Percentiles rank a stretch among this genome's conserved stretches.
Evolutionary conservation across 78 protist genomes (phyloP).

Genomic region (Ministeria vibrans): DNA sequence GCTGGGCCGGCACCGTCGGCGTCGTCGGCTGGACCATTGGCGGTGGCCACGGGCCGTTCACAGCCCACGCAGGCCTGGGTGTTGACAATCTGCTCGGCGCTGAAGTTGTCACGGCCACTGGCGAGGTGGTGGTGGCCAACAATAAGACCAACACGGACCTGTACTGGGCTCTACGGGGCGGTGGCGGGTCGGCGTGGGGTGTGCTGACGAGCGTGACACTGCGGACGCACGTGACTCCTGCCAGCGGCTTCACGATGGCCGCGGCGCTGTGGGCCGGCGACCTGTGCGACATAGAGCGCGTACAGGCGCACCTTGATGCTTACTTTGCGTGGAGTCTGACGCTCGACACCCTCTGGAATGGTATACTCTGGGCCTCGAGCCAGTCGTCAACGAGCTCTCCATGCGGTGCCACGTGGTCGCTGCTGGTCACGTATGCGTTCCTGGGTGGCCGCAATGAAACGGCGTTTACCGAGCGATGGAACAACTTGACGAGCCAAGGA

Average conservation of each 20-base stretch:
- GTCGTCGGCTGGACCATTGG: conserved; percentile 4
- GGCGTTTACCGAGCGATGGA: neutral
- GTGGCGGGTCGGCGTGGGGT: conserved; percentile 22
- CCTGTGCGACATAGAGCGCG: neutral
- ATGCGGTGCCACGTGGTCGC: neutral
- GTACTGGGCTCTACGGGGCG: conserved; percentile 25
- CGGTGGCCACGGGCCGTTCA: conserved; percentile 2
- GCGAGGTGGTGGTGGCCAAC: neutral
- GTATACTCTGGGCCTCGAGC: neutral
- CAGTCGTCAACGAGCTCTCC: neutral
- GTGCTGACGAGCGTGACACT: conserved; percentile 1
- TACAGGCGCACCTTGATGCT: neutral
- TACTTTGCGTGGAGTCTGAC: neutral
- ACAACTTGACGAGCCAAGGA: too few species aligned
- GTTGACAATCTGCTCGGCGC: conserved; percentile 9
- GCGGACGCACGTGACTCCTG: neutral
- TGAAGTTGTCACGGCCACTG: conserved; percentile 9
- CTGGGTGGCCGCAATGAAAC: neutral
- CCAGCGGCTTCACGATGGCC: neutral
- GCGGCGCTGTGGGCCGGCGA: neutral
- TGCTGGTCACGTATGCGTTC: neutral
- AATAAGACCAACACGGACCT: neutral
- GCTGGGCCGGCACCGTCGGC: conserved; percentile 1
- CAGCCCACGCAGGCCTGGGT: conserved; percentile 12
- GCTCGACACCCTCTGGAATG: neutral